phyloP scores from a whole-genome alignment of 352 stramenopile genomes.

The Globisporangium sylvaticum region DNA sequence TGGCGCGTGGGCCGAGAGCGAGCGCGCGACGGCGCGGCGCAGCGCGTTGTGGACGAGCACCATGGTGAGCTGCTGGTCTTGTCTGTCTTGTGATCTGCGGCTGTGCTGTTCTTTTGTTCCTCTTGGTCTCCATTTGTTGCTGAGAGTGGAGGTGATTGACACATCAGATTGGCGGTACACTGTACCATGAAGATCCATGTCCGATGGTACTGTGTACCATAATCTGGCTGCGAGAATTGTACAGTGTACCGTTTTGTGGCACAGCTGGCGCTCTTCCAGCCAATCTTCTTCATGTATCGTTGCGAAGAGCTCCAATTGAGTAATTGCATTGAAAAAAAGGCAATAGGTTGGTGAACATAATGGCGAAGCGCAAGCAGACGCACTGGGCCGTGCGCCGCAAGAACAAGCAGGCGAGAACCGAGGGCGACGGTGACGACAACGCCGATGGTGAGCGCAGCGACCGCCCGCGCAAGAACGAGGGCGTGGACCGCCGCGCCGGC shows the following conservation, averaged over 20 bases:
- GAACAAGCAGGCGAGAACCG: slow-evolving; percentile 55
- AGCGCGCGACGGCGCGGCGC: slow-evolving; percentile 22
- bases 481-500: slow-evolving; percentile 45
- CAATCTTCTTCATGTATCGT: not conserved
- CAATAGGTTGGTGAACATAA: not conserved
- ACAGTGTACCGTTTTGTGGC: slow-evolving; percentile 6
- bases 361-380: slow-evolving; percentile 55
- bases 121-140: slow-evolving; percentile 12
- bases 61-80: slow-evolving; percentile 16
- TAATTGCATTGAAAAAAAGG: not conserved
- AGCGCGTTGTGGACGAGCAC: slow-evolving; percentile 30
- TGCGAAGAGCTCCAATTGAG: slow-evolving; percentile 1
- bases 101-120: slow-evolving; percentile 2
- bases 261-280: not conserved
- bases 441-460: slow-evolving; percentile 19
- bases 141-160: slow-evolving; percentile 4
- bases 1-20: slow-evolving; percentile 7
- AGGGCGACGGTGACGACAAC: slow-evolving; percentile 12
- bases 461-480: slow-evolving; percentile 11
- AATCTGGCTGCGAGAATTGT: no score
- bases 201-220: not conserved
- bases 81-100: not conserved
- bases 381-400: slow-evolving; percentile 75
- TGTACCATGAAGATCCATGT: not conserved
- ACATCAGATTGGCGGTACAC: slow-evolving; percentile 1